Base-by-base conservation (phyloP, 352 stramenopile species). In the Phytopythium ostracodes region DNA sequence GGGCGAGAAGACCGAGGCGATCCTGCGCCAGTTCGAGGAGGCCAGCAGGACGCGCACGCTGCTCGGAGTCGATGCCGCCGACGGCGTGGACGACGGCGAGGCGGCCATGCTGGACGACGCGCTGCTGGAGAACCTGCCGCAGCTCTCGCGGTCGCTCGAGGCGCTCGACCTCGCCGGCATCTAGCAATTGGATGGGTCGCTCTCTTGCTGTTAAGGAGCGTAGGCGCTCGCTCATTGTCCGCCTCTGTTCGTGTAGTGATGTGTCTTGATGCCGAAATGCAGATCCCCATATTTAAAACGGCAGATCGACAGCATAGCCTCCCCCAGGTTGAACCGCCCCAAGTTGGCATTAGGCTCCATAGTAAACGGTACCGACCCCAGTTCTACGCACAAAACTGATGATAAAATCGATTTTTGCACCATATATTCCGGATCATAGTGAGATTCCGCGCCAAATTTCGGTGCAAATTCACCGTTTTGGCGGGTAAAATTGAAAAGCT, bases 21-120 rank as follows among this genome's bases (percentile, higher is more conserved):
- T 93, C 62, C 74, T 93, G 54, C 79, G 84, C 18, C 81, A 91
- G 60, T 91, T 93, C 49, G 84, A 93, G 53, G 78, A 91, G 54
- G 80, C 81, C 50, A 91, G 76, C 70, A 79, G 84, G 61, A 81
- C 84, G 35, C 84, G 84, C 59, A 67, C 72, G 17, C 53, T 79
- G 46, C 77, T 84, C 55, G 66, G 64, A 51, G 55, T 47, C 33
- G 80, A 90, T 46, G 71, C 68, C 0, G 68, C 66, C 17, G 81
- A 91, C 42, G 65, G 68, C 2, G 68, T 60, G 15, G 81, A 93
- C 29, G 81, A 91, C 56, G 61, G 77, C 27, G 80, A 91, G 31
- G 55, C 54, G 4, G 79, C 69, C 15, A 71, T 80, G 20, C 74
- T 81, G 17, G 84, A 91, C 33, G 81, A 92, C n/a, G 77, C 72